A percentile compares a stretch with the other conserved stretches of the same genome.
Conservation (phyloP, 2,329 filamentous ascomycete genomes). For the Xylaria sp. region DNA sequence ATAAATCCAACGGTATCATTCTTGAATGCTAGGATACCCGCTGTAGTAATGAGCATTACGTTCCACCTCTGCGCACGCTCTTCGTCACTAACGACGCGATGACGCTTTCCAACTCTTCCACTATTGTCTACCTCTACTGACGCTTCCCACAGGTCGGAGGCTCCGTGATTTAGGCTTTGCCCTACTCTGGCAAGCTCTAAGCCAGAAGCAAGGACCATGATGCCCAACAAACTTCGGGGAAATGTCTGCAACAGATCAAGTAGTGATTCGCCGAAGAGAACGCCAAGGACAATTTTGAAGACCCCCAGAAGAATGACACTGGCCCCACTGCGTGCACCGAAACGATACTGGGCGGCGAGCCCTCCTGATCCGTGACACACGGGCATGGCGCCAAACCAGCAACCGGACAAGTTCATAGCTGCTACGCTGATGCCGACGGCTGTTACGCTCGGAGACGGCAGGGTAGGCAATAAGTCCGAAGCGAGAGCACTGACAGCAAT, state of each 20-base stretch:
- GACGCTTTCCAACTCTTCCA: conserved; percentile 48
- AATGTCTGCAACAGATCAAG: conserved; percentile 76
- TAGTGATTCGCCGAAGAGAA: conserved; percentile 80
- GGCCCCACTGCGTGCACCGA: conserved; percentile 88
- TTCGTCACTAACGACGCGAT: conserved; percentile 68
- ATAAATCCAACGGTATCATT: conserved; percentile 91
- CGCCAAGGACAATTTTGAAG: conserved; percentile 79
- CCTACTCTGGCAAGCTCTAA: conserved; percentile 88
- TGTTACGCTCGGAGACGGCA: conserved; percentile 76
- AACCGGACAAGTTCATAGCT: conserved; percentile 83
- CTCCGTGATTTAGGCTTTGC: conserved; percentile 81
- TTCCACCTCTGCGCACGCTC: conserved; percentile 83
- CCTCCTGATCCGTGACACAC: conserved; percentile 94
- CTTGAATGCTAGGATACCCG: conserved; percentile 82
- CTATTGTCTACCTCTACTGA: conserved; percentile 55
- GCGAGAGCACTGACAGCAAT: conserved; percentile 87
- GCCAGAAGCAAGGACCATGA: conserved; percentile 91
- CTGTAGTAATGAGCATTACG: conserved; percentile 90
- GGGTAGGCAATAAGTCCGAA: conserved; percentile 77
- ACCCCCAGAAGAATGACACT: conserved; percentile 83
- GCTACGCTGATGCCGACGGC: conserved; percentile 84
- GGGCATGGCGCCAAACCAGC: conserved; percentile 93
- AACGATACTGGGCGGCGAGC: conserved; percentile 88
- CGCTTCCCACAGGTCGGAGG: conserved; percentile 60
- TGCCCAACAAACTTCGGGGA: conserved; percentile 79